Evolutionary conservation across 2,329 filamentous ascomycete species (phyloP).

Genomic region (Colletotrichum sp.): DNA sequence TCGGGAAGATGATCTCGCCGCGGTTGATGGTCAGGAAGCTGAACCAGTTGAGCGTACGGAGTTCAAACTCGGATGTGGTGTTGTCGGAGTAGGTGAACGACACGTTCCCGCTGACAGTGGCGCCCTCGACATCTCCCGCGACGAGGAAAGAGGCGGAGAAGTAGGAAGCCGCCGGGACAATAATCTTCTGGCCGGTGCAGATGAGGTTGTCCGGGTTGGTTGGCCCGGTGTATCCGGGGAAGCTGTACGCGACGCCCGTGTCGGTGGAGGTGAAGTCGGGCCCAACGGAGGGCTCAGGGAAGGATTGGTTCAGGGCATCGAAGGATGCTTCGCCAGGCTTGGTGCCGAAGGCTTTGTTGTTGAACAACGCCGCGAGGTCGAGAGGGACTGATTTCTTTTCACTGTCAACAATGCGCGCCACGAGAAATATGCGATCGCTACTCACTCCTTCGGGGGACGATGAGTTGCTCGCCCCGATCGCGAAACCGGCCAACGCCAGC

Average conservation of each 20-base stretch:
- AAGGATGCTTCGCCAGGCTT: constrained; percentile 51
- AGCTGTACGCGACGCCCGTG: constrained; percentile 46
- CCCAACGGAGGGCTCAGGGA: constrained; percentile 36
- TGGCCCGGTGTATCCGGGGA: constrained; percentile 42
- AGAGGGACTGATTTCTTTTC: not conserved
- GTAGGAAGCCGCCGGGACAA: constrained; percentile 34
- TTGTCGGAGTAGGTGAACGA: constrained; percentile 48
- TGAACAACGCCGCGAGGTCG: constrained; percentile 31
- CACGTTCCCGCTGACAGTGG: constrained; percentile 43
- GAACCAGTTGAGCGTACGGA: constrained; percentile 49
- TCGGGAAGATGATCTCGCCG: constrained; percentile 50
- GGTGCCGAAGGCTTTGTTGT: constrained; percentile 53
- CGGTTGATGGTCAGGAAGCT: constrained; percentile 48
- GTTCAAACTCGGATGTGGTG: constrained; percentile 41
- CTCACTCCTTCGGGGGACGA: not conserved
- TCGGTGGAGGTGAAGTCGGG: constrained; percentile 42
- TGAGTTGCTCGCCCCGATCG: not conserved
- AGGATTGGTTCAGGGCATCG: constrained; percentile 45
- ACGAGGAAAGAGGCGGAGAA: constrained; percentile 49
- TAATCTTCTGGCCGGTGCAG: constrained; percentile 43
- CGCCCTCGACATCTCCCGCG: constrained; percentile 42
- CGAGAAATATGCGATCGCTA: rapidly evolving
- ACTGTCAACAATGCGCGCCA: not conserved
- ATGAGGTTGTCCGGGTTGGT: constrained; percentile 49
- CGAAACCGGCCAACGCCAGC: not conserved